Evolutionary conservation across 345 rosid species (phyloP).

Genomic region (Mangifera indica): DNA sequence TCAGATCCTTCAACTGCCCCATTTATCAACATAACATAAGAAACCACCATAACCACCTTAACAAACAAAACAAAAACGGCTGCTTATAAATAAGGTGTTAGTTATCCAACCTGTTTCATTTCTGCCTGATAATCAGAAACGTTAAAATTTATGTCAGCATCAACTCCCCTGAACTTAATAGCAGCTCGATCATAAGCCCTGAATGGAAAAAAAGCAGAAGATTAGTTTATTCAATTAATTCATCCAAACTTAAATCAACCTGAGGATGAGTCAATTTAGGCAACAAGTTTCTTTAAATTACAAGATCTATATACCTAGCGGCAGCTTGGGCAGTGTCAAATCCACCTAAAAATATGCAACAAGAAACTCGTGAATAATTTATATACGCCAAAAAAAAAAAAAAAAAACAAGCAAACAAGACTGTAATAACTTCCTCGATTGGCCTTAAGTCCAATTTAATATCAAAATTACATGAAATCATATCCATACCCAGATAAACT

Average conservation of each 20-base stretch:
- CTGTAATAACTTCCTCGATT: neutral
- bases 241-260: neutral
- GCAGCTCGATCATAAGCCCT: conserved; percentile 99
- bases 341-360: conserved; percentile 59
- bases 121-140: conserved; percentile 84
- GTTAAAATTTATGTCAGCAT: conserved; percentile 89
- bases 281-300: neutral
- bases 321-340: conserved; percentile 98
- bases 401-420: neutral
- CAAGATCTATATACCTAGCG: conserved; percentile 57
- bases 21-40: conserved; percentile 13
- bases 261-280: neutral
- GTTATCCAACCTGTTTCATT: conserved; percentile 61
- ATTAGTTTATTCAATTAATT: conserved; percentile 1
- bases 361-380: conserved; percentile 6
- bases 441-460: conserved; percentile 2
- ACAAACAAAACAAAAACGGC: neutral
- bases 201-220: conserved; percentile 8
- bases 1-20: conserved; percentile 60
- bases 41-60: conserved; percentile 16
- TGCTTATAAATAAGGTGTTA: neutral
- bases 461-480: conserved; percentile 9
- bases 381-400: conserved; percentile 2
- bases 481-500: conserved; percentile 80
- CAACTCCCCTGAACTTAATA: conserved; percentile 88